Evolutionary conservation across 2,329 filamentous ascomycete species (phyloP), one percentile per base, ranked within the genome.

Genomic region (Sporothrix dimorphospora): DNA sequence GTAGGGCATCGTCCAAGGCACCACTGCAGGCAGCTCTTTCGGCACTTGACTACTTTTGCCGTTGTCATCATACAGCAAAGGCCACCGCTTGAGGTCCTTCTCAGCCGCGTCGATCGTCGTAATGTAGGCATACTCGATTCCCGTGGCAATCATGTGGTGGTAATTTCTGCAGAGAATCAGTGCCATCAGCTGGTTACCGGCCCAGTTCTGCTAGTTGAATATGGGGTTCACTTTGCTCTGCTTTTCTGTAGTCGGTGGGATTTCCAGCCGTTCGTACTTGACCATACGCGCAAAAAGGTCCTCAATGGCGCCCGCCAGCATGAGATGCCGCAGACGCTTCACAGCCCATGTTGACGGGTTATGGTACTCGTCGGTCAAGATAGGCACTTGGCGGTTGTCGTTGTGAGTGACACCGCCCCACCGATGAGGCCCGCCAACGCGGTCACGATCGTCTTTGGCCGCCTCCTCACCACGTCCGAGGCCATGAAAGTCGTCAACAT

Each of bases 41-140:
- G 9, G 7, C 57, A n/a, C 4, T 19, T 14, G 30, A n/a, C 30
- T 45, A 4, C 8, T 42, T 34, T 40, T 40, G 30, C 38, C 49
- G 8, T 24, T 19, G 40, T 21, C 16, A 11, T 40, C 51, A 47
- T 47, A 55, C 21, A 34, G 14, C 34, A 5, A 12, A 1, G 71
- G 73, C 71, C 72, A 73, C 1, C 55, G 71, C 14, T 30, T 47
- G 4, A 73, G 9, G 6, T 53, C 45, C 2, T 12, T 14, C 3
- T 61, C n/a, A 24, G 59, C 14, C 0, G 27, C 30, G 16, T 59
- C 34, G 42, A 73, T 72, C 73, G 59, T 45, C 12, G 59, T 12
- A 16, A 65, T 16, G 14, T 45, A 65, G 12, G 38, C 40, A 21
- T 45, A 45, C 38, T 45, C 59, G 2, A 65, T 21, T 38, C 59